Base-by-base conservation (phyloP, 2,329 filamentous ascomycete species). In the Neofusicoccum sp. region DNA sequence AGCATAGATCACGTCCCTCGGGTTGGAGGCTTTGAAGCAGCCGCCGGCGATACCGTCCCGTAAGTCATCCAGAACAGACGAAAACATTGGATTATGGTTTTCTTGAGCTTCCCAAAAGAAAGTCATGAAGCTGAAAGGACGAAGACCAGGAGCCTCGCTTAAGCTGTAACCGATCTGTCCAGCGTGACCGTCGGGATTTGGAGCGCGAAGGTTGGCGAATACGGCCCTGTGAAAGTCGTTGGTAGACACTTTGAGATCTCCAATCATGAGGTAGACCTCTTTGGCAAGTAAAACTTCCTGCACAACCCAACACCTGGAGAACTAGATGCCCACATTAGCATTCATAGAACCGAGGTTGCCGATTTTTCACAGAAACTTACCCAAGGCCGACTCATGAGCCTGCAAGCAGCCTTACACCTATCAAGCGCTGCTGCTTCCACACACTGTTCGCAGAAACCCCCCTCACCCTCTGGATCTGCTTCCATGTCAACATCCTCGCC, bases 271-370 rank as follows among this genome's bases (percentile, higher is more conserved):
- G 37, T 50, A 34, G 16, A 61, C 47, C 16, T 61, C 37, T 52
- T 44, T 52, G n/a, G 59, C 45, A 7, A 61, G 29, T 31, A 61
- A 34, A 8, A 61, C 59, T 61, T 61, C 59, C 22, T 43, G 59
- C 28, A 29, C 59, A 44, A 44, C 44, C 59, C 59, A 61, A 47
- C 34, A 50, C 16, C 59, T 50, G 31, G n/a, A 34, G 44, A 60
- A 60, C 56, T 60, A 12, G 33, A 22, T 12, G 16, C 6, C 8
- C 29, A 9, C 9, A 22, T n/a, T 11, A 6, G 43, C 28, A 31
- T 41, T n/a, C 7, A 9, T 4, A 12, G 2, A 6, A 37, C 36
- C 9, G n/a, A 2, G 11, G 11, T 7, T 36, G 54, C 16, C 3
- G 14, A 12, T 3, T 41, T 41, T 22, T 6, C 28, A 7, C 9